Conservation (phyloP, 805 yeast genomes). For the Lipomyces starkeyi region DNA sequence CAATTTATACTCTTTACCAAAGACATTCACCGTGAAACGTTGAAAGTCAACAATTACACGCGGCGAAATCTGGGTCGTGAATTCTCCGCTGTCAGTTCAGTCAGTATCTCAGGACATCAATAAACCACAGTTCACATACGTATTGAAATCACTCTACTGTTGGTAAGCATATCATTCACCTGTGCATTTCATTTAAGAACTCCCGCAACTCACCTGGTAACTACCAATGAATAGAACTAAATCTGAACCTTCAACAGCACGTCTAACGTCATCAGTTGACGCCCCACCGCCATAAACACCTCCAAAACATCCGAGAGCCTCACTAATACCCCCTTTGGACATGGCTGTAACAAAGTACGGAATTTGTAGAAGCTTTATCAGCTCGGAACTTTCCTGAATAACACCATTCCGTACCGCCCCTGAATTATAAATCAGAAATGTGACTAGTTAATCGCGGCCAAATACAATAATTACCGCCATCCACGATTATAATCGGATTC, state of each 20-base stretch:
- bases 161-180: not conserved
- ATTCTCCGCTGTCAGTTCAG: not conserved
- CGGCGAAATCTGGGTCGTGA: not conserved
- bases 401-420: not conserved
- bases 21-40: not conserved
- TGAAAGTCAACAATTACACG: not conserved
- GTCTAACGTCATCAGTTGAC: not conserved
- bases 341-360: not conserved
- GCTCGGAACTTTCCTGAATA: not conserved
- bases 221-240: not conserved
- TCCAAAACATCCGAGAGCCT: not conserved
- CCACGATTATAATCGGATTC: not conserved
- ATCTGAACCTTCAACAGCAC: not conserved
- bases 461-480: too few relatives aligned
- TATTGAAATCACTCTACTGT: not conserved
- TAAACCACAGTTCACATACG: not conserved
- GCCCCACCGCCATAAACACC: not conserved
- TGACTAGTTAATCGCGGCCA: too few relatives aligned
- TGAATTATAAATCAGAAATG: too few relatives aligned
- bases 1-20: not conserved
- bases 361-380: not conserved
- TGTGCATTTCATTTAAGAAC: not conserved
- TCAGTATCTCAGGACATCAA: not conserved
- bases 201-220: not conserved
- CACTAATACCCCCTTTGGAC: conserved; percentile 1